These are phyloP conservation scores for Melocanna baccifera DNA, from an alignment of 176 grass and related monocot species.

Conservation along the genomic window DNA sequence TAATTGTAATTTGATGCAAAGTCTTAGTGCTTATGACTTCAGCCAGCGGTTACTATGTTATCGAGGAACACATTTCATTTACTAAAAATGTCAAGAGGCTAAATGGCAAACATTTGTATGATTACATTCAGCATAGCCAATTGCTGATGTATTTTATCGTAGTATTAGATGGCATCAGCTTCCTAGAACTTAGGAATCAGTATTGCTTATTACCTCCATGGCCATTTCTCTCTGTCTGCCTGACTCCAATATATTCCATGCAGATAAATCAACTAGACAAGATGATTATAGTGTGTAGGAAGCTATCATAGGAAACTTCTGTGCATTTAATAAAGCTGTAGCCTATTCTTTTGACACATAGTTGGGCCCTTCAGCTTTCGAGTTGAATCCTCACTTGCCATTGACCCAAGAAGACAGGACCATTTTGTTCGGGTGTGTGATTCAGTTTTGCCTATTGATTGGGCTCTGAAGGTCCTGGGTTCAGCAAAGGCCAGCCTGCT, in stretches of 20 bases:
- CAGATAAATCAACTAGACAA: conserved; percentile 20
- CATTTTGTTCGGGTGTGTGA: conserved; percentile 59
- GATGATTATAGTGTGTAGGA: background rate
- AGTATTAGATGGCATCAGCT: background rate
- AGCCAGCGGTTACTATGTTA: background rate
- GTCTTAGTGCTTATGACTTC: too few species aligned
- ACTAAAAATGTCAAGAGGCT: background rate
- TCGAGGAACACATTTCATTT: conserved; percentile 1
- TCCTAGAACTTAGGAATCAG: background rate
- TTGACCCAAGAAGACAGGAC: conserved; percentile 49
- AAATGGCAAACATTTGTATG: background rate
- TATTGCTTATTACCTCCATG: background rate
- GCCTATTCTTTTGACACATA: conserved; percentile 45
- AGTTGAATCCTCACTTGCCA: conserved; percentile 65
- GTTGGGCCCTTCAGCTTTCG: conserved; percentile 91
- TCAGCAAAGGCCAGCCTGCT: too few species aligned
- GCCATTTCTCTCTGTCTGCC: background rate
- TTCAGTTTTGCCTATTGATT: too few species aligned
- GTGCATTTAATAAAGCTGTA: background rate
- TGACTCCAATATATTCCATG: background rate
- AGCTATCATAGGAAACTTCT: conserved; percentile 7
- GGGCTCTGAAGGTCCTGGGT: too few species aligned
- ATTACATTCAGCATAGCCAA: background rate
- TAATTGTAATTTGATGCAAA: background rate
- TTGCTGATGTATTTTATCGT: background rate